Conservation (phyloP, 2,329 filamentous ascomycete genomes). For the Penicillium fuscoglaucum region DNA sequence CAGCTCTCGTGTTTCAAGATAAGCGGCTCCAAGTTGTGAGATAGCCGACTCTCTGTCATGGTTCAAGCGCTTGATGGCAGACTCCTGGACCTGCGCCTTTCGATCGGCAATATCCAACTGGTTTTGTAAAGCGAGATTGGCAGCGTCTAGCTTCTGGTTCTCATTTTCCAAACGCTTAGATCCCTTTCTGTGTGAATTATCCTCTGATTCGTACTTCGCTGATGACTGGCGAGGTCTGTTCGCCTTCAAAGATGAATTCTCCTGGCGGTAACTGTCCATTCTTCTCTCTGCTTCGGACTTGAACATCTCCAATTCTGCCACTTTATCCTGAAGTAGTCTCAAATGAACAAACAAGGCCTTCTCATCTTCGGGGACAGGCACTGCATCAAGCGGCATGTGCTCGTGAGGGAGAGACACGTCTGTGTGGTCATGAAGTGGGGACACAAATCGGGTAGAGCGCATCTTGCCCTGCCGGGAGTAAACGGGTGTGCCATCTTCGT, state of each 20-base stretch:
- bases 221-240: slow-evolving; percentile 40
- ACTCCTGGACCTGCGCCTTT: slow-evolving; percentile 55
- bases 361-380: slow-evolving; percentile 62
- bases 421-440: slow-evolving; percentile 42
- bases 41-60: slow-evolving; percentile 60
- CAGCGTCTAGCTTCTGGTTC: slow-evolving; percentile 51
- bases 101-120: slow-evolving; percentile 57
- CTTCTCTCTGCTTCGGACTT: slow-evolving; percentile 53
- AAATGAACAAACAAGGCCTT: slow-evolving; percentile 64
- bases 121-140: slow-evolving; percentile 55
- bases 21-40: slow-evolving; percentile 58
- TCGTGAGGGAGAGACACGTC: slow-evolving; percentile 35
- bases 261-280: slow-evolving; percentile 53
- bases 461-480: slow-evolving; percentile 53
- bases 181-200: slow-evolving; percentile 43
- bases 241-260: slow-evolving; percentile 53
- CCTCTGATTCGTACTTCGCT: slow-evolving; percentile 47
- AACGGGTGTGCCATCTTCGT: slow-evolving; percentile 58
- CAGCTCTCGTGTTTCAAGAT: slow-evolving; percentile 51
- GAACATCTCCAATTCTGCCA: slow-evolving; percentile 57
- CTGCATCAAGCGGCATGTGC: slow-evolving; percentile 53
- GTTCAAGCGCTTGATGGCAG: slow-evolving; percentile 55
- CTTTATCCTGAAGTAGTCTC: slow-evolving; percentile 58
- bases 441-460: slow-evolving; percentile 56
- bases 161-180: slow-evolving; percentile 35